A percentile compares a stretch with the other conserved stretches of the same genome.
These are phyloP conservation scores for Pigoraptor vietnamica DNA, from an alignment of 78 protist species.

Conservation along the genomic window DNA sequence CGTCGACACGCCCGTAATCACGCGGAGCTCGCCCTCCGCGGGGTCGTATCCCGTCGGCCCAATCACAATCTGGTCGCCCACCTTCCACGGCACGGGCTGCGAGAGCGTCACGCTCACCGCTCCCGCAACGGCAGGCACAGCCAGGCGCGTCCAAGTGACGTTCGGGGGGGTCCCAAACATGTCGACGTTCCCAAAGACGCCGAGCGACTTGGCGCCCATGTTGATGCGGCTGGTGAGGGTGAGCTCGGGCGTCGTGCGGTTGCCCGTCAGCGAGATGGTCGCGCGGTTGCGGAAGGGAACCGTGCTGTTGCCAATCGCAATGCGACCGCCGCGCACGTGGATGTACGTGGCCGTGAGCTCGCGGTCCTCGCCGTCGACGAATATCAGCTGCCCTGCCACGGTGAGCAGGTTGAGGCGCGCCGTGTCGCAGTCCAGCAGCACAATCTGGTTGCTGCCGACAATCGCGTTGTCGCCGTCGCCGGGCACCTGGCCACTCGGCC, in stretches of 20 bases:
- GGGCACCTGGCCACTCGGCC: neutral
- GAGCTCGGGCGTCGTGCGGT: neutral
- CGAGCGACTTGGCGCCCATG: conserved; percentile 31
- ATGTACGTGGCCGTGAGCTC: neutral
- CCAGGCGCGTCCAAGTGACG: conserved; percentile 34
- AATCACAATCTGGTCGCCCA: conserved; percentile 34
- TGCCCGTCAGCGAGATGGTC: conserved; percentile 21
- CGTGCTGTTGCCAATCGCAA: conserved; percentile 23
- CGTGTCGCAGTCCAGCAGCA: neutral
- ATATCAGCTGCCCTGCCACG: neutral
- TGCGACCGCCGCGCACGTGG: conserved; percentile 1
- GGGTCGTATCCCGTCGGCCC: conserved; percentile 16
- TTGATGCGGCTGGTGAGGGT: neutral
- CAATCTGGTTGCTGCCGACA: neutral
- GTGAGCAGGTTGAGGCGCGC: neutral
- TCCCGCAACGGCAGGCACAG: conserved; percentile 5
- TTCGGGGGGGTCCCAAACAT: conserved; percentile 14
- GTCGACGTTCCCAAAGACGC: conserved; percentile 6
- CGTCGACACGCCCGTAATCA: neutral
- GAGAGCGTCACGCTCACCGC: neutral
- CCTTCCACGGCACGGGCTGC: conserved; percentile 26
- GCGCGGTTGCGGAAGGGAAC: conserved; percentile 29
- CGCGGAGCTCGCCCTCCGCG: neutral
- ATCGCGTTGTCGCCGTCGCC: neutral
- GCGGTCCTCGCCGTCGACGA: neutral